Evolutionary conservation across 768 basidiomycete species (phyloP).

Genomic region (Lentinula aciculospora): DNA sequence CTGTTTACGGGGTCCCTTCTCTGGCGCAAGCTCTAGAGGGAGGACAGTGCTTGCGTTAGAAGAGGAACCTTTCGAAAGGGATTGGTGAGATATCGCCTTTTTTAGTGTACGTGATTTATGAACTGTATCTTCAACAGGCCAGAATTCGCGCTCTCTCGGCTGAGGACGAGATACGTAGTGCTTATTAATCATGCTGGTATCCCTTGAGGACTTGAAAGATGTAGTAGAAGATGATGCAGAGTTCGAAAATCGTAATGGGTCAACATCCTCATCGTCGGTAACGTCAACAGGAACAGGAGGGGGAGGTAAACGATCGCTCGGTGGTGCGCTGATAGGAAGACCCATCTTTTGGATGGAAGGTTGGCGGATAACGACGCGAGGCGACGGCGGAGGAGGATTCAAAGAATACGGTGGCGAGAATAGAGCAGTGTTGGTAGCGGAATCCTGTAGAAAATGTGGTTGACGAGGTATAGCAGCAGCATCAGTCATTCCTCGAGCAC

Average conservation of each 20-base stretch:
- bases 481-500: conserved; percentile 47
- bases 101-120: conserved; percentile 33
- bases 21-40: conserved; percentile 17
- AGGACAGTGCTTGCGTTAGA: conserved; percentile 21
- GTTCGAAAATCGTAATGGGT: conserved; percentile 10
- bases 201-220: conserved; percentile 39
- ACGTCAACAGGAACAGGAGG: conserved; percentile 25
- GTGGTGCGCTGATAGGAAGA: conserved; percentile 43
- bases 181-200: conserved; percentile 17
- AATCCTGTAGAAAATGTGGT: conserved; percentile 23
- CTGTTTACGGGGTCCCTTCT: conserved; percentile 44
- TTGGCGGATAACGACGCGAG: conserved; percentile 36
- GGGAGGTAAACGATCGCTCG: conserved; percentile 39
- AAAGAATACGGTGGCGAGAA: conserved; percentile 13
- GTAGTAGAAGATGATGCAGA: conserved; percentile 29
- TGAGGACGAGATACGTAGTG: conserved; percentile 20
- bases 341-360: conserved; percentile 36
- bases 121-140: conserved; percentile 5
- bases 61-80: conserved; percentile 33
- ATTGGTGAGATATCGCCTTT: conserved; percentile 55
- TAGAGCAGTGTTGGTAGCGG: conserved; percentile 7
- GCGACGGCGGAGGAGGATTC: conserved; percentile 15
- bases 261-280: conserved; percentile 5
- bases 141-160: conserved; percentile 21
- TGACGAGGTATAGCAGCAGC: conserved; percentile 21